These are phyloP conservation scores for Pseudogymnoascus pannorum DNA, from an alignment of 2,329 filamentous ascomycete species.

Conservation along the genomic window DNA sequence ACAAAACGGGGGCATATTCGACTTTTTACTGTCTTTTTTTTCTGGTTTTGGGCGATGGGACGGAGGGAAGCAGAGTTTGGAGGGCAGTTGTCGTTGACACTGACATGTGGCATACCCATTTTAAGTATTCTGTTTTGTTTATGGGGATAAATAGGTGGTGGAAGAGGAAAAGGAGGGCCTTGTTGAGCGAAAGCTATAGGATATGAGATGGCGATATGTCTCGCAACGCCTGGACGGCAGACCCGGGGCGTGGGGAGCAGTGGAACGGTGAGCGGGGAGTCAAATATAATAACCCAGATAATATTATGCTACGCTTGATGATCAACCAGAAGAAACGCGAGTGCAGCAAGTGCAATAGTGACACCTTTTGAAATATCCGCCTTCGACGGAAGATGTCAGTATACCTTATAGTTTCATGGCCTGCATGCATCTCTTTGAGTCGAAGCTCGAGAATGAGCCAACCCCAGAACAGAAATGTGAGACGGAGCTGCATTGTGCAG, in stretches of 20 bases:
- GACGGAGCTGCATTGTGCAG: background rate
- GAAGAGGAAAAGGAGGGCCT: background rate
- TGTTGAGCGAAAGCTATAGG: constrained; percentile 7
- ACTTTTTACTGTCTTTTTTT: background rate
- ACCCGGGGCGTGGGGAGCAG: background rate
- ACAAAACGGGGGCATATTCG: background rate
- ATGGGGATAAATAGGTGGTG: constrained; percentile 4
- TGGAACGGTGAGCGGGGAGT: background rate
- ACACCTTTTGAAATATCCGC: background rate
- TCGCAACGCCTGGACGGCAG: constrained; percentile 8
- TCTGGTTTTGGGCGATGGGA: background rate
- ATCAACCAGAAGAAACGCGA: background rate
- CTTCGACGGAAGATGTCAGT: background rate
- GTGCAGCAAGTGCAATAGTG: background rate
- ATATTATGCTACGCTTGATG: constrained; percentile 7
- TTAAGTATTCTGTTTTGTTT: constrained; percentile 6
- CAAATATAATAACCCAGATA: constrained; percentile 6
- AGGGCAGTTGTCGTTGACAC: constrained; percentile 7
- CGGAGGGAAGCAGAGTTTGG: constrained; percentile 2
- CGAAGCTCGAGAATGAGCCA: background rate
- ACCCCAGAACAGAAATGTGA: constrained; percentile 5
- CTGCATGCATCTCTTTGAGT: constrained; percentile 5
- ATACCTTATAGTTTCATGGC: background rate
- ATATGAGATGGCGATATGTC: background rate
- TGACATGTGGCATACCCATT: constrained; percentile 8